phyloP scores from a whole-genome alignment of 371 early-diverging fungal genomes.

The Mortierella sp. region DNA sequence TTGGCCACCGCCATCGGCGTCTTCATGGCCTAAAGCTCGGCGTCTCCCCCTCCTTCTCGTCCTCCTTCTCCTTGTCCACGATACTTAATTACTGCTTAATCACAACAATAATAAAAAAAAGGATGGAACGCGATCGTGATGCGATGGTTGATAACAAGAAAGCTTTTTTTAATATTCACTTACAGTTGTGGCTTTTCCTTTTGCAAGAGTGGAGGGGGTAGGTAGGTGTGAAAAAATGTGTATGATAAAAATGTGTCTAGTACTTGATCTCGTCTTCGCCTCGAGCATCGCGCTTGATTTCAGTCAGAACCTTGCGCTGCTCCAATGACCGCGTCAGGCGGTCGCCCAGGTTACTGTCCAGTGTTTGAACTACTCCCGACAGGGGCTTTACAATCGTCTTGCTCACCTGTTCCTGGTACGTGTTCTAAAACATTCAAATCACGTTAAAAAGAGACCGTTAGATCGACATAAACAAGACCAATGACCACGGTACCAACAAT shows the following conservation, averaged over 20 bases:
- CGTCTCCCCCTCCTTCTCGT: not conserved
- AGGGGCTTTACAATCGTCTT: slow-evolving; percentile 52
- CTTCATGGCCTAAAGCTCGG: slow-evolving; percentile 15
- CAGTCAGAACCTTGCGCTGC: slow-evolving; percentile 45
- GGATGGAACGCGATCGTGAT: not conserved
- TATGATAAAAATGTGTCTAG: slow-evolving; percentile 12
- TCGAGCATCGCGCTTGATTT: slow-evolving; percentile 41
- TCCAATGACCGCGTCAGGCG: slow-evolving; percentile 43
- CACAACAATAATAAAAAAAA: not conserved
- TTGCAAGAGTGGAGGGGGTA: not conserved
- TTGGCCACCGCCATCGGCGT: slow-evolving; percentile 21
- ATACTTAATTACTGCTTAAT: not conserved
- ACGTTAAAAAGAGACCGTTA: not conserved
- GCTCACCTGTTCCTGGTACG: slow-evolving; percentile 52
- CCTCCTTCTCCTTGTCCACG: not conserved
- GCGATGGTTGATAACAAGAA: not conserved
- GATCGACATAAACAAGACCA: not conserved
- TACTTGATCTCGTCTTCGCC: slow-evolving; percentile 49
- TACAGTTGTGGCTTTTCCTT: no score
- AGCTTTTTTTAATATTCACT: not conserved
- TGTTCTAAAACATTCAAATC: slow-evolving; percentile 14
- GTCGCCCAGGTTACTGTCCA: slow-evolving; percentile 49
- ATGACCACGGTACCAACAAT: not conserved
- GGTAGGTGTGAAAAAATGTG: not conserved
- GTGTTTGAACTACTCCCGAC: slow-evolving; percentile 33